These are phyloP conservation scores for Exophiala calicioides DNA, from an alignment of 2,329 filamentous ascomycete species.

Conservation along the genomic window DNA sequence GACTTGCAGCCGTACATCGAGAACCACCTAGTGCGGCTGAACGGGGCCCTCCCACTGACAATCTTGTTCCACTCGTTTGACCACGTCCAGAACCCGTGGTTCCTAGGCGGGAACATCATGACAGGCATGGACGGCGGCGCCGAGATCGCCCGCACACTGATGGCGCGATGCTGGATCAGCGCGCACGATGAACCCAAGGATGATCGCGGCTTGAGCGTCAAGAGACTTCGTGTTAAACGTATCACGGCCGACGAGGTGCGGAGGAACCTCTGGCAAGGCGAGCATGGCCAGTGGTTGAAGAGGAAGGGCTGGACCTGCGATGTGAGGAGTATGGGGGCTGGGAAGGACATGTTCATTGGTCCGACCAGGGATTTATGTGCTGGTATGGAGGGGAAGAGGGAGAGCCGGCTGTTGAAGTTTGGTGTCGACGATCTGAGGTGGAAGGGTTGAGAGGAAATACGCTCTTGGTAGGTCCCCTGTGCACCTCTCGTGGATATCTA, in stretches of 20 bases:
- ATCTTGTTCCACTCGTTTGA: constrained; percentile 56
- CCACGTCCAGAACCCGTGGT: constrained; percentile 55
- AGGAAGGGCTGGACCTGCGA: constrained; percentile 30
- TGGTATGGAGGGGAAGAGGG: constrained; percentile 21
- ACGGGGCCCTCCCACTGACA: constrained; percentile 52
- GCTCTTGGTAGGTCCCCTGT: too few relatives aligned
- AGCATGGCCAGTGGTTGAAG: constrained; percentile 24
- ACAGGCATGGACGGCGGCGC: constrained; percentile 52
- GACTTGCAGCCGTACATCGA: constrained; percentile 51
- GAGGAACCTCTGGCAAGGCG: constrained; percentile 36
- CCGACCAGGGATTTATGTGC: constrained; percentile 16
- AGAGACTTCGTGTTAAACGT: constrained; percentile 43
- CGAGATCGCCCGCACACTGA: constrained; percentile 50
- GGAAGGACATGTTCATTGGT: constrained; percentile 25
- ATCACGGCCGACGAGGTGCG: constrained; percentile 40
- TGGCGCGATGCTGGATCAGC: constrained; percentile 55
- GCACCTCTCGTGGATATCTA: too few relatives aligned
- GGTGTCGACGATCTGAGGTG: constrained; percentile 2
- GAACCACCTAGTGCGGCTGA: constrained; percentile 45
- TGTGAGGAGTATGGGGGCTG: constrained; percentile 26
- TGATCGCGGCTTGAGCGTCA: constrained; percentile 49
- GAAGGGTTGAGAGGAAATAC: constrained; percentile 2
- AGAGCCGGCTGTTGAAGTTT: constrained; percentile 18
- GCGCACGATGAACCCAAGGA: constrained; percentile 58
- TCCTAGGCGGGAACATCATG: constrained; percentile 55